Percentiles rank a stretch among this genome's conserved stretches.
Conservation (phyloP, 495 filamentous ascomycete genomes). For the Daldinia decipiens region DNA sequence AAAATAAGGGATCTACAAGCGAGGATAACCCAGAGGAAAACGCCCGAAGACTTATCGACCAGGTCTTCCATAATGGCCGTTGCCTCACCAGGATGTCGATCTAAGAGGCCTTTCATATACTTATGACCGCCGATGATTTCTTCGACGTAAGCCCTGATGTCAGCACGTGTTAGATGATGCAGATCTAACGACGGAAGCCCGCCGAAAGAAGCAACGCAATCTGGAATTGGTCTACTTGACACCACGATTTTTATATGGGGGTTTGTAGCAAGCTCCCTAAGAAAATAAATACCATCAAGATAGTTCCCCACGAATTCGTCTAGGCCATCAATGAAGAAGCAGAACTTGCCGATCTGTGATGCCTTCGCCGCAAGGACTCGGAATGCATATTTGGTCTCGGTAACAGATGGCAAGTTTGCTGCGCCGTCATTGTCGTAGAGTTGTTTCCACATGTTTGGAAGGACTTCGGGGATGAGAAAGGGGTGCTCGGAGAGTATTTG, state of each 20-base stretch:
- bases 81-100: neutral
- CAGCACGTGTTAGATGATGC: constrained; percentile 42
- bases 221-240: constrained; percentile 30
- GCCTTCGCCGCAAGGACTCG: neutral
- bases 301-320: constrained; percentile 22
- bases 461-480: constrained; percentile 4
- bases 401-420: neutral
- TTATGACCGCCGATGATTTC: constrained; percentile 8
- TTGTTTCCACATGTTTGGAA: constrained; percentile 24
- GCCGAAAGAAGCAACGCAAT: constrained; percentile 23
- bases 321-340: constrained; percentile 30
- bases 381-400: neutral
- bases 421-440: neutral
- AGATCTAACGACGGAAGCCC: constrained; percentile 28
- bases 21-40: constrained; percentile 53
- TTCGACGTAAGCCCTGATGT: constrained; percentile 43
- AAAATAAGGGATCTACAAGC: constrained; percentile 38
- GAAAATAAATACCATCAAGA: neutral
- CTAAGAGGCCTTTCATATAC: constrained; percentile 11
- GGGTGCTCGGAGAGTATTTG: constrained; percentile 39
- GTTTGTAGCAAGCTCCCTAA: constrained; percentile 1
- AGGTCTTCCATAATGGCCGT: constrained; percentile 34
- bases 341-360: constrained; percentile 9
- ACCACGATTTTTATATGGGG: constrained; percentile 21
- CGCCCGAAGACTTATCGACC: constrained; percentile 49